Evolutionary conservation across 2,329 filamentous ascomycete species (phyloP), one percentile per base, ranked within the genome.

Genomic region (Orbilia oligospora): DNA sequence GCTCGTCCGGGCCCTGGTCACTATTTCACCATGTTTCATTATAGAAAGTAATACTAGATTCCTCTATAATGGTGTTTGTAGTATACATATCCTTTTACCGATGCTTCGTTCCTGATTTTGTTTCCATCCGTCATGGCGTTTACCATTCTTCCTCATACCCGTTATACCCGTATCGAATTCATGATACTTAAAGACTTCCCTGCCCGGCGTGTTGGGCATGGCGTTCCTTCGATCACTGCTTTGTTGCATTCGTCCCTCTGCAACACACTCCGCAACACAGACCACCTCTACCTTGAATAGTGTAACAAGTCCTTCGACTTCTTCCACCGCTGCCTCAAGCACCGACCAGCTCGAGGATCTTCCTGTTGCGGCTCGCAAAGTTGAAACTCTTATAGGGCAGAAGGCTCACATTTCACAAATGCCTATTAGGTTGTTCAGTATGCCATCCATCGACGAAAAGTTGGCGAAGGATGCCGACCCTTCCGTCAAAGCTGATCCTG

Each of bases 361-460:
- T 22, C 66, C 72, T 46, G 61, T 71, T 48, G 58, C 68, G 44
- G 61, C 58, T 68, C 73, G 67, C 67, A 71, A 61, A 64, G 51
- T 71, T 38, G 61, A 51, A 46, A 61, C 8, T 36, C 41, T 66
- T 63, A 27, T 63, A 63, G 49, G 36, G 65, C 30, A 56, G 20
- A 71, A 77, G 61, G 61, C 73, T 77, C 73, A 77, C 73, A 67
- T 49, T 36, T 71, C 67, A 65, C 67, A 64, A 64, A 77, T 77
- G 73, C 73, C 73, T 49, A 77, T 77, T 77, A 77, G 73, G 61
- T 76, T 76, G 33, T 77, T 67, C 61, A 67, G 30, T 16, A 77
- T 77, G 73, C 73, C 73, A 63, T 77, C 73, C 61, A 77, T 77
- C 51, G 73, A 77, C 73, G 73, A 67, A 77, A 77, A 77, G 63